These are phyloP conservation scores for Cylindrotheca closterium DNA, from an alignment of 108 stramenopile species.

Conservation along the genomic window DNA sequence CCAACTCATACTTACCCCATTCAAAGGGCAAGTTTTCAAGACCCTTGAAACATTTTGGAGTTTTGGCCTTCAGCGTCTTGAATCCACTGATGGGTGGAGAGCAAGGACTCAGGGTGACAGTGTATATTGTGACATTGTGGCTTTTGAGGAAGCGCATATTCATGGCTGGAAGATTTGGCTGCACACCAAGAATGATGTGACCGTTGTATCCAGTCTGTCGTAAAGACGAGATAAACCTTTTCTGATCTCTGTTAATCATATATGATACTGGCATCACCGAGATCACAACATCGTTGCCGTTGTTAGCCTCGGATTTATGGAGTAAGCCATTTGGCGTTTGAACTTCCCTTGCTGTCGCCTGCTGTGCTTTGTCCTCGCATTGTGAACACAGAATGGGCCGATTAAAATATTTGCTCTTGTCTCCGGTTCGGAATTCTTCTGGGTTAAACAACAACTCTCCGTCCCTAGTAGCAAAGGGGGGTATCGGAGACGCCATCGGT, in stretches of 20 bases:
- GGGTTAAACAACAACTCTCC: background rate
- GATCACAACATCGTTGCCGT: conserved; percentile 5
- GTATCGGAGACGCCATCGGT: background rate
- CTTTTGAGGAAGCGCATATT: background rate
- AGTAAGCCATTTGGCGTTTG: background rate
- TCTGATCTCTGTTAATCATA: background rate
- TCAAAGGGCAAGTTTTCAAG: conserved; percentile 25
- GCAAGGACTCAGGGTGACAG: background rate
- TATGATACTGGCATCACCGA: background rate
- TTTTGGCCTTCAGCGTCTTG: conserved; percentile 1
- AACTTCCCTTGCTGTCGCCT: background rate
- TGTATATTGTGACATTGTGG: background rate
- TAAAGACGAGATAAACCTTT: conserved; percentile 36
- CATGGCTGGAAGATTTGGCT: conserved; percentile 2
- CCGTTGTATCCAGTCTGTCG: conserved; percentile 48
- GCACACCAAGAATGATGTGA: conserved; percentile 52
- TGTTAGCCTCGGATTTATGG: background rate
- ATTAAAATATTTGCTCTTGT: conserved; percentile 1
- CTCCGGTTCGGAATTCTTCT: conserved; percentile 6
- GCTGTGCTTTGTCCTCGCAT: background rate
- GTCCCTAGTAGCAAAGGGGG: background rate
- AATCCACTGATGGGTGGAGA: background rate
- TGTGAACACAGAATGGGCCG: background rate
- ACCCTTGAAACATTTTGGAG: conserved; percentile 1
- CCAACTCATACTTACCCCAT: conserved; percentile 43